Percentiles rank a stretch among this genome's conserved stretches.
These are phyloP conservation scores for Solanum hybrid DNA, from an alignment of 305 asterid species.

Conservation along the genomic window DNA sequence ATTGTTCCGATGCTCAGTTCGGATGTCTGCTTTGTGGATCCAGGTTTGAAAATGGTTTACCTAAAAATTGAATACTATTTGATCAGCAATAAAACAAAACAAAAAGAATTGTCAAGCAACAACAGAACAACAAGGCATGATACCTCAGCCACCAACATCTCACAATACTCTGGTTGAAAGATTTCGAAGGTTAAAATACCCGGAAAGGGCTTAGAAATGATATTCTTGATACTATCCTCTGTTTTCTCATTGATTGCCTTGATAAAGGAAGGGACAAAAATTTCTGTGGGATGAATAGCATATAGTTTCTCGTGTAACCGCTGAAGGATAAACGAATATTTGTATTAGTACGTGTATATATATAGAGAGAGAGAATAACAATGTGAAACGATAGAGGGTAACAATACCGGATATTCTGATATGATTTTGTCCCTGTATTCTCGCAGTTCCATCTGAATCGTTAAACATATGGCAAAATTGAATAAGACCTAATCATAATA, in stretches of 20 bases:
- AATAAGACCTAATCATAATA: neutral
- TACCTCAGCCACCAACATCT: neutral
- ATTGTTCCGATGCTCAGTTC: neutral
- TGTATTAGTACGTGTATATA: neutral
- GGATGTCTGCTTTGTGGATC: neutral
- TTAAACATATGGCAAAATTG: neutral
- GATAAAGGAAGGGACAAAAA: neutral
- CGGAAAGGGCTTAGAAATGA: neutral
- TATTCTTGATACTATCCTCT: neutral
- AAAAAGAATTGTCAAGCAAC: neutral
- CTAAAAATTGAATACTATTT: neutral
- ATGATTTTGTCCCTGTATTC: neutral
- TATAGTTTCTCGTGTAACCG: neutral
- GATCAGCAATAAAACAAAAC: neutral
- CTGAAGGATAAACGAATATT: neutral
- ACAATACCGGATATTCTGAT: neutral
- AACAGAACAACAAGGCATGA: neutral
- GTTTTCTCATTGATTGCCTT: neutral
- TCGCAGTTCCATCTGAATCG: neutral
- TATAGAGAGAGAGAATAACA: neutral
- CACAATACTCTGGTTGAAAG: neutral
- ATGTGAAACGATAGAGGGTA: neutral
- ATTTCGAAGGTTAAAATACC: neutral
- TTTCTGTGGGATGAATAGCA: neutral
- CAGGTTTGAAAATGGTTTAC: neutral